Evolutionary conservation across 805 yeast genomes (phyloP).

Genomic region (Nakazawaea laoshanensis): DNA sequence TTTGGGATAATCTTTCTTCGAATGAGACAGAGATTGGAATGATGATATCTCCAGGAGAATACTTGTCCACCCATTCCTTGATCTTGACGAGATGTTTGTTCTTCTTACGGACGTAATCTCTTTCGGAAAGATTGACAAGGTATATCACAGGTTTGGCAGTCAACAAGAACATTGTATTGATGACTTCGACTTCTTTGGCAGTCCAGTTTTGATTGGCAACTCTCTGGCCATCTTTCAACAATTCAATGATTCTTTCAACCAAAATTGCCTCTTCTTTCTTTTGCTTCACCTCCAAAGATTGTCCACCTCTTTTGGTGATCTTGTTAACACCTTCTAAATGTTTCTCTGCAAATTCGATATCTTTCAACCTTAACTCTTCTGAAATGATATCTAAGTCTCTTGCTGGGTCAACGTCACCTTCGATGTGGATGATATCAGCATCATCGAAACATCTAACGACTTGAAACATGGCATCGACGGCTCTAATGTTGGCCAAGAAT

Average conservation of each 20-base stretch:
- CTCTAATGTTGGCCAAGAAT: conserved; percentile 57
- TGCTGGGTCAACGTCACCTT: conserved; percentile 54
- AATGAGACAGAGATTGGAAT: conserved; percentile 89
- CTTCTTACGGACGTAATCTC: conserved; percentile 48
- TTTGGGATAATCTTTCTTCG: conserved; percentile 84
- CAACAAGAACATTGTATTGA: conserved; percentile 64
- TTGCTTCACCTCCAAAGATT: conserved; percentile 55
- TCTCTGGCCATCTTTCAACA: conserved; percentile 58
- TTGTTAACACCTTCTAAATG: conserved; percentile 49
- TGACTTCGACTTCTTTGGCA: conserved; percentile 52
- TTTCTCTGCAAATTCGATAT: conserved; percentile 67
- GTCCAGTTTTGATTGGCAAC: conserved; percentile 56
- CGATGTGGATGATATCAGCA: conserved; percentile 60
- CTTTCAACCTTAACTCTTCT: conserved; percentile 59
- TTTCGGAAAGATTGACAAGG: conserved; percentile 63
- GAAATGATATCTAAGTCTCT: conserved; percentile 55
- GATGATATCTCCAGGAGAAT: conserved; percentile 71
- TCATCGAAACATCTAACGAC: conserved; percentile 59
- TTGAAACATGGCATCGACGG: conserved; percentile 66
- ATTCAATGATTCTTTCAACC: conserved; percentile 49
- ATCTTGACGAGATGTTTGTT: conserved; percentile 47
- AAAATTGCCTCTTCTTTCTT: conserved; percentile 53
- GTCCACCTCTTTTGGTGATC: conserved; percentile 56
- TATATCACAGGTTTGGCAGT: conserved; percentile 88
- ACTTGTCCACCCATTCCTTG: conserved; percentile 54